Evolutionary conservation across 2,329 filamentous ascomycete species (phyloP).

Genomic region (Alternaria triticimaculans): DNA sequence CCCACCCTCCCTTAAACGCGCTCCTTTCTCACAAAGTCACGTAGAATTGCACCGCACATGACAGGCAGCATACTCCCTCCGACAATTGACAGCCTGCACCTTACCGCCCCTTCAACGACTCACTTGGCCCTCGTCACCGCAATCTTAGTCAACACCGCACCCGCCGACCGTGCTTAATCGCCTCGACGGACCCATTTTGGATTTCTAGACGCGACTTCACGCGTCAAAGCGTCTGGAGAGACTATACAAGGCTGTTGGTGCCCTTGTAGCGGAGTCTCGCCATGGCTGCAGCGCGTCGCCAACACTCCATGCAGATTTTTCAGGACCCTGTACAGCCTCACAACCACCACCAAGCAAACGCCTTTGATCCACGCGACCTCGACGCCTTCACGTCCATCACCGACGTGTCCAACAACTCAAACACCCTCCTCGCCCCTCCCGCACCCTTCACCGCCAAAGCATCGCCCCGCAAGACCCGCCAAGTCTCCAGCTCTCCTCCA

Average conservation of each 20-base stretch:
- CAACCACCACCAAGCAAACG: conserved; percentile 53
- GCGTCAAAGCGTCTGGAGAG: conserved; percentile 46
- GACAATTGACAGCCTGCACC: conserved; percentile 24
- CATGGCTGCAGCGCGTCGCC: conserved; percentile 64
- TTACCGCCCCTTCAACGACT: conserved; percentile 13
- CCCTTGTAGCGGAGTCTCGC: conserved; percentile 36
- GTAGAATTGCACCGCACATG: conserved; percentile 23
- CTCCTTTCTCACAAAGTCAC: conserved; percentile 32
- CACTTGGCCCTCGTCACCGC: conserved; percentile 40
- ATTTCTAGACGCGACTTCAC: conserved; percentile 48
- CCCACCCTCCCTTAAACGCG: conserved; percentile 27
- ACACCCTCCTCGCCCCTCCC: conserved; percentile 71
- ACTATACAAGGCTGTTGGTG: conserved; percentile 38
- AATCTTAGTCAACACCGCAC: conserved; percentile 38
- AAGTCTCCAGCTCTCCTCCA: conserved; percentile 65
- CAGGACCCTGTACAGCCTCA: conserved; percentile 58
- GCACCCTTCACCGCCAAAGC: conserved; percentile 59
- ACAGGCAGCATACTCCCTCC: conserved; percentile 25
- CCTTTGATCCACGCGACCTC: conserved; percentile 61
- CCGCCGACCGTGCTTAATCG: conserved; percentile 34
- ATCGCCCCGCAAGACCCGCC: conserved; percentile 73
- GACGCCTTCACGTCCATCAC: conserved; percentile 52
- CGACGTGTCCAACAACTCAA: conserved; percentile 61
- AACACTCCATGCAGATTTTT: conserved; percentile 63
- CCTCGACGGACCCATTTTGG: conserved; percentile 28